Base-by-base conservation (phyloP, 1,284 basidiomycete species). In the Microbotryum intermedium region DNA sequence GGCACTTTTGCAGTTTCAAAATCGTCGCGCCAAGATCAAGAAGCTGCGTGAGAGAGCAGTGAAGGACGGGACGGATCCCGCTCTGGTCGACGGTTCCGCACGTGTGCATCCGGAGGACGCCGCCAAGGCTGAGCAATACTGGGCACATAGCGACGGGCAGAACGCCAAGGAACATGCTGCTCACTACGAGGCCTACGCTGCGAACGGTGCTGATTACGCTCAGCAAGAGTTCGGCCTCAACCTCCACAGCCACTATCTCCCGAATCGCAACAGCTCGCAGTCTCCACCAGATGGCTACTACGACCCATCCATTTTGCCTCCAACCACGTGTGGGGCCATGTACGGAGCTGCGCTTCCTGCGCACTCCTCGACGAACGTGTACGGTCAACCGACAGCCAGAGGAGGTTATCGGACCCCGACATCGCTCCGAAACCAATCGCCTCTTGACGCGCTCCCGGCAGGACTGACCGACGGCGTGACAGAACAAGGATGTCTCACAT, bases 1-100 rank as follows among this genome's bases (percentile, higher is more conserved):
- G n/a, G n/a, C n/a, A n/a, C 23, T 23, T n/a, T 20, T 30, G 20
- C 58, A 72, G 71, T 73, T 73, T 44, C 72, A 73, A 62, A 73
- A 73, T 56, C 70, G 72, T 10, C 64, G 72, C 7, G 72, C 72
- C 29, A 73, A 73, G 61, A 63, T 64, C 26, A 73, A 73, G 60
- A 71, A 72, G 65, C 62, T 72, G 6, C 52, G 48, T 11, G 66
- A 67, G 44, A 57, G 55, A 8, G 58, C 57, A 6, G 66, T 61
- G 20, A 61, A 64, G 28, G 63, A 57, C 3, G 53, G 34, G 18
- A 23, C 16, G 13, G 46, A 48, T 20, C 21, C 47, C 1, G 53
- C 28, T 13, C 42, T 34, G 49, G 25, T 30, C 9, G 20, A 28
- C 49, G 23, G 49, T 13, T 20, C 25, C 23, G 26, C 46, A 48